A percentile compares a stretch with the other conserved stretches of the same genome.
Evolutionary conservation across 2,329 filamentous ascomycete species (phyloP).

Genomic region (Xylariaceae sp.): DNA sequence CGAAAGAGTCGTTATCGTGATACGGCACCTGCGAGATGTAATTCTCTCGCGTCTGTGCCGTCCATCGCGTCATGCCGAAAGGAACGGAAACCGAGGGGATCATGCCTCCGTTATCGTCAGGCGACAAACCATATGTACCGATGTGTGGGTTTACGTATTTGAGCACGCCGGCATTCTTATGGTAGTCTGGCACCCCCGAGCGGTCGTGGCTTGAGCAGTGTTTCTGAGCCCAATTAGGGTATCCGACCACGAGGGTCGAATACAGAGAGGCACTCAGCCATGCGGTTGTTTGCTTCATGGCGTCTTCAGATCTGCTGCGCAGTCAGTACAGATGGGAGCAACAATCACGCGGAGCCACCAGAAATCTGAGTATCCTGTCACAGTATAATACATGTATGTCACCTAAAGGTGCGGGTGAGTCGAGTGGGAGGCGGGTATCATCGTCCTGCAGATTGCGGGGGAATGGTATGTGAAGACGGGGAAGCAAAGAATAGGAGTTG

Average conservation of each 20-base stretch:
- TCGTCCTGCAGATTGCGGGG: conserved; percentile 9
- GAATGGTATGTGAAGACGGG: neutral
- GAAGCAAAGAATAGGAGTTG: neutral
- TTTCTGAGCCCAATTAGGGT: neutral
- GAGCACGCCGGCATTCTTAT: conserved; percentile 30
- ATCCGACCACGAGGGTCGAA: neutral
- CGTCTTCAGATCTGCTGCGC: neutral
- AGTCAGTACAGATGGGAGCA: neutral
- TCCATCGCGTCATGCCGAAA: conserved; percentile 49
- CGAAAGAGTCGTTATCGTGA: conserved; percentile 37
- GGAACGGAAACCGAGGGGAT: conserved; percentile 36
- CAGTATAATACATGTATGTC: neutral
- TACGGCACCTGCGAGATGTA: conserved; percentile 47
- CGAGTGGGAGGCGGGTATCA: neutral
- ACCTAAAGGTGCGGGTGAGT: neutral
- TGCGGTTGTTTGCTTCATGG: conserved; percentile 10
- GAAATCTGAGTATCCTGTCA: neutral
- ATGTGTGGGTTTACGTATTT: conserved; percentile 34
- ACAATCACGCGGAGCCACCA: neutral
- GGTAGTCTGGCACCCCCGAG: conserved; percentile 21
- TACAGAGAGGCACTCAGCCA: conserved; percentile 9
- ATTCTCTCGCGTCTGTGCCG: conserved; percentile 44
- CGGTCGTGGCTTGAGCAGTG: neutral
- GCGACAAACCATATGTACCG: conserved; percentile 31
- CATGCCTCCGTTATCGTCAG: conserved; percentile 35